A percentile compares a stretch with the other conserved stretches of the same genome.
phyloP scores from a whole-genome alignment of 257 asterid species.

The Fraxinus cuspidata region DNA sequence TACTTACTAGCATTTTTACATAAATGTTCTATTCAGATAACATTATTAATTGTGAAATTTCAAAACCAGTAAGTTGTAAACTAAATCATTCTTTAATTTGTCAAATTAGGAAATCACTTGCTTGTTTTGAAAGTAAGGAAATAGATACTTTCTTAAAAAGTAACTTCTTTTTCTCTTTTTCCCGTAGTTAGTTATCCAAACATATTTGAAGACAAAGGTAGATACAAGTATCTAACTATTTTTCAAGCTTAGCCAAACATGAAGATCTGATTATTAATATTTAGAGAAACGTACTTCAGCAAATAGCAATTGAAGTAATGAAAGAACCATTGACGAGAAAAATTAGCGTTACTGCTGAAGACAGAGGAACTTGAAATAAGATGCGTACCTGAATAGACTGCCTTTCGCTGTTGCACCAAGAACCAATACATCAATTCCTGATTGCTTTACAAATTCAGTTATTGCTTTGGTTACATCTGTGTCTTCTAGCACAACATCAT shows the following conservation, averaged over 20 bases:
- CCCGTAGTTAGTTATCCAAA: too few relatives aligned
- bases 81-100: neutral
- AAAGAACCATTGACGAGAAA: neutral
- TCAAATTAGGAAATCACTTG: neutral
- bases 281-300: neutral
- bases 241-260: neutral
- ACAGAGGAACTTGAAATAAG: neutral
- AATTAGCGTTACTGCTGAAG: neutral
- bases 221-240: neutral
- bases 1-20: neutral
- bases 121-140: neutral
- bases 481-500: conserved; percentile 49
- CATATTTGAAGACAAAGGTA: neutral
- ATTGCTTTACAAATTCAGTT: conserved; percentile 40
- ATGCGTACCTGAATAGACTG: conserved; percentile 36
- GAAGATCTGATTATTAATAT: neutral
- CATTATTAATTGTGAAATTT: neutral
- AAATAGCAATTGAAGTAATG: neutral
- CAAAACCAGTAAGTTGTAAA: neutral
- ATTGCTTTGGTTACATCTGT: conserved; percentile 43
- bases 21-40: neutral
- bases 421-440: conserved; percentile 43
- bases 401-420: conserved; percentile 54
- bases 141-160: neutral
- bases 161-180: neutral